A percentile compares a stretch with the other conserved stretches of the same genome.
Conservation (phyloP, 805 yeast species). For the Schwanniomyces vanrijiae region DNA sequence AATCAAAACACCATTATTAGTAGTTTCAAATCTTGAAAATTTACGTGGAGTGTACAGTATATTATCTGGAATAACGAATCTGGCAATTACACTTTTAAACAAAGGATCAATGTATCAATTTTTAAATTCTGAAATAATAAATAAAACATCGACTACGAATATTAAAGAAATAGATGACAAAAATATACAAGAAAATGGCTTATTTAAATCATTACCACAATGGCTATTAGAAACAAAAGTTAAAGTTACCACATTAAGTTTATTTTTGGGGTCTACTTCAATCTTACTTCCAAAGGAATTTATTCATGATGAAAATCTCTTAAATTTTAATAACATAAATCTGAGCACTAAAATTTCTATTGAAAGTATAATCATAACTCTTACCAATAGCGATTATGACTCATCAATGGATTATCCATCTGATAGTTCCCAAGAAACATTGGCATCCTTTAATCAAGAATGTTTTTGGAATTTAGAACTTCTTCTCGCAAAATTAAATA, state of each 20-base stretch:
- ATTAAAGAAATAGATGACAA: constrained; percentile 36
- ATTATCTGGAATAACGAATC: constrained; percentile 23
- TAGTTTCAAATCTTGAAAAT: constrained; percentile 29
- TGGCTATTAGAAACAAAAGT: constrained; percentile 32
- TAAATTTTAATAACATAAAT: constrained; percentile 15
- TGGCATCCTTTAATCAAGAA: constrained; percentile 12
- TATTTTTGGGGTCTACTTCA: constrained; percentile 39
- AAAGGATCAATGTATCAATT: constrained; percentile 28
- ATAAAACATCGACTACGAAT: constrained; percentile 16
- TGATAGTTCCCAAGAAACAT: constrained; percentile 29
- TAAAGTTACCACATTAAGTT: constrained; percentile 11
- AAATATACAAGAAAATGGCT: constrained; percentile 10
- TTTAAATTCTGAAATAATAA: constrained; percentile 22
- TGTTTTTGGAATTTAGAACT: not conserved
- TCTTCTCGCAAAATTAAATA: constrained; percentile 16
- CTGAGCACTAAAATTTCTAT: constrained; percentile 19
- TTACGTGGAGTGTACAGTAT: constrained; percentile 31
- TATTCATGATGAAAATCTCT: constrained; percentile 12
- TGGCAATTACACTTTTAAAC: constrained; percentile 22
- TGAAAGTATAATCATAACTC: constrained; percentile 10
- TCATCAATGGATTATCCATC: not conserved
- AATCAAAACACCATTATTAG: constrained; percentile 19
- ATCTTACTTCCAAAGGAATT: constrained; percentile 30
- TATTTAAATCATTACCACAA: constrained; percentile 26
- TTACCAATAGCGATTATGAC: constrained; percentile 6